phyloP scores from a whole-genome alignment of 2,329 filamentous ascomycete species.

The Claviceps sp. region DNA sequence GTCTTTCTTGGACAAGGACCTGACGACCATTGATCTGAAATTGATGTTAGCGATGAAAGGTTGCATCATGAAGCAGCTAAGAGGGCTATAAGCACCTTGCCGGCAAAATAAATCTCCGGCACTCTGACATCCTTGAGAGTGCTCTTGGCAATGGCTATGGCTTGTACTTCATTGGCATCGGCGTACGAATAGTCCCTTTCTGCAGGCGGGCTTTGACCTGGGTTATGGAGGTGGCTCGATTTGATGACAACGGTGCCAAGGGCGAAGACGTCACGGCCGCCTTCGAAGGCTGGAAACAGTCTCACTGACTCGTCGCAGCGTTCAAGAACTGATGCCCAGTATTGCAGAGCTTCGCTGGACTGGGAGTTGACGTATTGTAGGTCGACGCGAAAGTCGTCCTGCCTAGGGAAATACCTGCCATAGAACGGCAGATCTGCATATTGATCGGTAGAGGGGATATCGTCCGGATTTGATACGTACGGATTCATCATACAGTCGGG shows the following conservation, averaged over 20 bases:
- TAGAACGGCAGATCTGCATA: no score
- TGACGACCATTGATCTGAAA: conserved; percentile 20
- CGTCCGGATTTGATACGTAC: neutral
- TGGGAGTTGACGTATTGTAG: conserved; percentile 13
- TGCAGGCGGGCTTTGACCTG: neutral
- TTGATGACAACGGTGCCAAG: conserved; percentile 27
- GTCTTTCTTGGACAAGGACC: conserved; percentile 25
- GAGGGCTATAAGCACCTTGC: conserved; percentile 7
- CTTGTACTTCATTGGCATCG: conserved; percentile 27
- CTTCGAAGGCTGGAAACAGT: conserved; percentile 15
- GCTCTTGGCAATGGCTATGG: conserved; percentile 17
- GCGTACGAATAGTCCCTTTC: conserved; percentile 23
- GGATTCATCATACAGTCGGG: neutral
- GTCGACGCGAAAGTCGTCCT: neutral
- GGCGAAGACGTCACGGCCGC: conserved; percentile 28
- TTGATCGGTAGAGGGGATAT: no score
- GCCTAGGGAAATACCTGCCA: no score
- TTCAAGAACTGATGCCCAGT: conserved; percentile 19
- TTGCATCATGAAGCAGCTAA: no score
- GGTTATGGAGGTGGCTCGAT: conserved; percentile 20
- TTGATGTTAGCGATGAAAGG: no score
- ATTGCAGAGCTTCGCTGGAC: conserved; percentile 13
- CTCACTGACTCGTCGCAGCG: conserved; percentile 15
- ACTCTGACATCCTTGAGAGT: conserved; percentile 17
- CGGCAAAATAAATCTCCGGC: conserved; percentile 24